Base-by-base conservation (phyloP, 768 basidiomycete species). In the Mycena venus region DNA sequence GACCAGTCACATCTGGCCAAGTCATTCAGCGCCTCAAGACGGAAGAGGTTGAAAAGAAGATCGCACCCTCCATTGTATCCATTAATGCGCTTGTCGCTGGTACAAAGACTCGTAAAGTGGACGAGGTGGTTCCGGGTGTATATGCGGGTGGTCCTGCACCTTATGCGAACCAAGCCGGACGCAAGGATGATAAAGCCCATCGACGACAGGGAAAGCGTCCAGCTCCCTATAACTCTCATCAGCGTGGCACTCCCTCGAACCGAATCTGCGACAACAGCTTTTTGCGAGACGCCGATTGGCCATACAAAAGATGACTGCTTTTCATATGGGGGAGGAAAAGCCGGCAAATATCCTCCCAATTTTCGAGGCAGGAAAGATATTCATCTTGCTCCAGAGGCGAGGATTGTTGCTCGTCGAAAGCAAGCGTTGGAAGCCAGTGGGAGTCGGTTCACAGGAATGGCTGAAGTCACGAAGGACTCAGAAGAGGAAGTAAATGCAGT, bases 291-390 rank as follows among this genome's bases (percentile, higher is more conserved):
- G 1, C 58, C 71, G 0, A 2, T 66, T 3, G 78, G 82, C 3
- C 82, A 83, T 42, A 11, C 55, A 3, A 67, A 68, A 31, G 71
- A 51, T 1, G 70, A 82, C 29, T 83, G 82, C 67, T 83, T 80
- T 76, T 69, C 67, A 2, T 77, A 79, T 25, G 77, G 78, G 0
- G 81, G 82, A 25, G 82, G 82, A 9, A 83, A 81, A 34, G 79
- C 74, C 21, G 81, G 82, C 0, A 78, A 83, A 62, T 74, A 74
- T 29, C 77, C 77, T 4, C 56, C 17, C 4, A 44, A 56, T 34
- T 77, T 59, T 40, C 4, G 61, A 0, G 76, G 76, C 2, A 14
- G n/a, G 6, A 61, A 55, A 3, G 67, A 71, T 56, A 23, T 74
- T 0, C 75, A 77, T 27, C 68, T 77, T 1, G 55, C 75, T 1